Evolutionary conservation across 352 stramenopile genomes (phyloP).

Genomic region (Globisporangium mamillatum): DNA sequence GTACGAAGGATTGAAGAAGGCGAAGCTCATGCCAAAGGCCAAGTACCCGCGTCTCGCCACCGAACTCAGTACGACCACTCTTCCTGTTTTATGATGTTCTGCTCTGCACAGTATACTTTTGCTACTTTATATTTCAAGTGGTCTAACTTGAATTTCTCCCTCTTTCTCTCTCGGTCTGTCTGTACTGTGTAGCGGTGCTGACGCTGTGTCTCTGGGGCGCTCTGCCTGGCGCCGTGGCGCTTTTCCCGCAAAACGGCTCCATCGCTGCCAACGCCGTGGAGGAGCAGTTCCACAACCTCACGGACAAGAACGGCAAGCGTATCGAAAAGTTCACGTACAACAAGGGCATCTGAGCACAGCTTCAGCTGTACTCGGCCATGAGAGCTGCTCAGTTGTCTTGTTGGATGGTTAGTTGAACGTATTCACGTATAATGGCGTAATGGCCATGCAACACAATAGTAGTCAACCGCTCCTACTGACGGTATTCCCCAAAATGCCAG

Average conservation of each 20-base stretch:
- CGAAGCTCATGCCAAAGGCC: conserved; percentile 62
- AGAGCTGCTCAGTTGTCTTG: too few species aligned
- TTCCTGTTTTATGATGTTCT: not conserved
- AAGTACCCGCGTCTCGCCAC: conserved; percentile 74
- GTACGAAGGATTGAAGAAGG: conserved; percentile 75
- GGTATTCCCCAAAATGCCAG: too few species aligned
- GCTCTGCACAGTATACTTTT: not conserved
- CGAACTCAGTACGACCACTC: conserved; percentile 52
- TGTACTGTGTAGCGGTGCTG: conserved; percentile 41
- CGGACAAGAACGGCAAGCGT: conserved; percentile 51
- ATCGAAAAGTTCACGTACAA: conserved; percentile 76
- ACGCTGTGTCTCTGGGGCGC: conserved; percentile 79
- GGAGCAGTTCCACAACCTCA: conserved; percentile 55
- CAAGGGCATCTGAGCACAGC: conserved; percentile 65
- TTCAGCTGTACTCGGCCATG: not conserved
- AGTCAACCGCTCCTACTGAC: too few species aligned
- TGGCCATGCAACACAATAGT: too few species aligned
- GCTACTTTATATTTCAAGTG: not conserved
- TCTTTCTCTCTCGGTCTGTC: not conserved
- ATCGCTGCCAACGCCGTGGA: conserved; percentile 68
- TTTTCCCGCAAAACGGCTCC: conserved; percentile 77
- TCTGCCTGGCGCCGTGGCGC: conserved; percentile 70
- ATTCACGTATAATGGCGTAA: too few species aligned
- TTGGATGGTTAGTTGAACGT: too few species aligned
- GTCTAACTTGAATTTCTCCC: not conserved